Base-by-base conservation (phyloP, 75 land plant genomes). In the Pseudotsuga menziesii region DNA sequence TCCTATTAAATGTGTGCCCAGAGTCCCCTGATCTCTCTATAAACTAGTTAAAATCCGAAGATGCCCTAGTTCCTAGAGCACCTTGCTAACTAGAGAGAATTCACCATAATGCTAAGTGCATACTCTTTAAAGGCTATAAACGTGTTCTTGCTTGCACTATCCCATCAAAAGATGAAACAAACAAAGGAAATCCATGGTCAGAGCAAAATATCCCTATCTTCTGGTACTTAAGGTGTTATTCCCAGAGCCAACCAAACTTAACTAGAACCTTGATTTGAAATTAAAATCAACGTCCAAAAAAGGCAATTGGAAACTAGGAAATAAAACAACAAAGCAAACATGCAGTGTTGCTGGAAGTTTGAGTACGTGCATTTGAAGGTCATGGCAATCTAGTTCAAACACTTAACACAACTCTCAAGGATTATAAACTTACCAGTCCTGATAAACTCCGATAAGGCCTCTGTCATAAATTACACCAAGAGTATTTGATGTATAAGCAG, bases 401-500 rank as follows among this genome's bases (percentile, higher is more conserved):
- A 69, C 8, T 39, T 19, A 6, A n/a, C n/a, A 39, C 23, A 41
- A 69, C 20, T 44, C n/a, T 69, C 19, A 5, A 69, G 52, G 52
- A 69, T 20, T 35, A n/a, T 56, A 39, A 56, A 41, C 93, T 83
- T 77, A 91, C 98, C 98, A 95, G 82, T 95, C 98, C 84, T 95
- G 98, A 73, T 88, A 84, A 55, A 95, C 88, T 72, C 98, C 98
- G 77, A 95, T 88, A 20, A 95, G 83, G 17, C 98, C 98, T 79
- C 98, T 83, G 78, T 93, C 98, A 82, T 85, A 93, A 48, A 95
- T 91, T 2, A 88, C 87, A 36, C 77, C 83, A 19, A 95, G 84
- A 20, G 98, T 95, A 41, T 84, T 82, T 41, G 85, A 78, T 56
- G 82, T 85, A 59, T 57, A 80, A 55, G 86, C 72, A 78, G 98